A percentile compares a stretch with the other conserved stretches of the same genome.
Evolutionary conservation across 78 protist genomes (phyloP).

Genomic region (Dictyostelium citrinum): DNA sequence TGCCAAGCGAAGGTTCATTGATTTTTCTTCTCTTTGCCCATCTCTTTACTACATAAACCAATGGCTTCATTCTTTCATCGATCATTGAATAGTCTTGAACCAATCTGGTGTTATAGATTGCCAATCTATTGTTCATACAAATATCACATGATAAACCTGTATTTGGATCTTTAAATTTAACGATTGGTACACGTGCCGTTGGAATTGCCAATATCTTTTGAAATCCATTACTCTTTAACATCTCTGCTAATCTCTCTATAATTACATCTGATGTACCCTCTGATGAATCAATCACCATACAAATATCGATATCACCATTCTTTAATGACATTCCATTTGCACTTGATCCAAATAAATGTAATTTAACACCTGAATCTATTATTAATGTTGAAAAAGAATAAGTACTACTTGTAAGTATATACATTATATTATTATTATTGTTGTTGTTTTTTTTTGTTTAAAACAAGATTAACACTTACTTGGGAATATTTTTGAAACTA

Average conservation of each 20-base stretch:
- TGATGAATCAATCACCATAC: conserved; percentile 54
- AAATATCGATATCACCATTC: conserved; percentile 76
- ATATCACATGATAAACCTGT: conserved; percentile 71
- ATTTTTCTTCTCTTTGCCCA: conserved; percentile 82
- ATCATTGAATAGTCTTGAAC: conserved; percentile 59
- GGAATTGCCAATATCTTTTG: conserved; percentile 67
- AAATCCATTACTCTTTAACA: conserved; percentile 18
- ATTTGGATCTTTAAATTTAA: conserved; percentile 64
- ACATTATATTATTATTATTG: neutral
- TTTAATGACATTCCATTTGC: conserved; percentile 78
- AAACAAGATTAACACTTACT: neutral
- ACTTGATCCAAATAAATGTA: conserved; percentile 81
- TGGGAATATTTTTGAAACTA: conserved; percentile 57
- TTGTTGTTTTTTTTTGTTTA: neutral
- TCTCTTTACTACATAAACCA: conserved; percentile 75
- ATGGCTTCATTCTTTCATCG: conserved; percentile 72
- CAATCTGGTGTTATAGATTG: conserved; percentile 63
- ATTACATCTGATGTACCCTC: conserved; percentile 58
- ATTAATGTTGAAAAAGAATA: no score
- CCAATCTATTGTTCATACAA: conserved; percentile 73
- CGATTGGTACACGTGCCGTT: conserved; percentile 84
- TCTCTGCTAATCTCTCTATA: conserved; percentile 36
- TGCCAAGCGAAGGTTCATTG: conserved; percentile 71
- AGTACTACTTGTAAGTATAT: no score
- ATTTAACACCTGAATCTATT: conserved; percentile 45